These are phyloP conservation scores for Wallemia ichthyophaga DNA, from an alignment of 1,284 basidiomycete species.

Conservation along the genomic window DNA sequence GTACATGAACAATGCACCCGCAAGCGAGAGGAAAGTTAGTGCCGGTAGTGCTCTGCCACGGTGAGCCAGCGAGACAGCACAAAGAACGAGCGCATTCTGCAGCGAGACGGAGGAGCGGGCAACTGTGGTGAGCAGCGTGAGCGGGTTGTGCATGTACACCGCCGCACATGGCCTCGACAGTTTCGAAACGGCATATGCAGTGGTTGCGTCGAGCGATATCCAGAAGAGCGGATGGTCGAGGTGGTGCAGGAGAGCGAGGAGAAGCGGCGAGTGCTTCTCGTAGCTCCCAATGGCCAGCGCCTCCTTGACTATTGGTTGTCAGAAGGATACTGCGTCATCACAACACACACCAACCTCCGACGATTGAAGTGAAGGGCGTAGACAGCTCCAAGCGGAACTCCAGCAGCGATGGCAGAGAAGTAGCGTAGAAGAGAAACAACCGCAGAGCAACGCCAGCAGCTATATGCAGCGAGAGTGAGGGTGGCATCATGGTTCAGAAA, in stretches of 20 bases:
- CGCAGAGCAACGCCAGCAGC: constrained; percentile 9
- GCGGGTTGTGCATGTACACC: neutral
- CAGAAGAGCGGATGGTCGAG: neutral
- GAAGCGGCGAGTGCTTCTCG: too few species aligned
- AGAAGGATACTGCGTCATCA: too few species aligned
- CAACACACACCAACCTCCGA: constrained; percentile 2
- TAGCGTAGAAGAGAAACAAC: constrained; percentile 12
- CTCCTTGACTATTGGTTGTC: too few species aligned
- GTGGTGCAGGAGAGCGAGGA: neutral
- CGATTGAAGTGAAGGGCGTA: constrained; percentile 49
- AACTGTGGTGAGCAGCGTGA: neutral
- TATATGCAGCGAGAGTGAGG: neutral
- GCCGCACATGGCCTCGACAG: constrained; percentile 1
- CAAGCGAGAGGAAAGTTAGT: constrained; percentile 33
- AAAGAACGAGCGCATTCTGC: neutral
- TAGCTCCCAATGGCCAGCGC: too few species aligned
- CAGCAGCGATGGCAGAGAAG: constrained; percentile 12
- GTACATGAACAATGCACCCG: constrained; percentile 38
- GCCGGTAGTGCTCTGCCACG: constrained; percentile 20
- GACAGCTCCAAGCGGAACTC: constrained; percentile 33
- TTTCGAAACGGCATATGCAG: constrained; percentile 4
- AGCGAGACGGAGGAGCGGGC: neutral
- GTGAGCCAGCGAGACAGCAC: neutral
- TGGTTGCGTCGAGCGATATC: constrained; percentile 29
- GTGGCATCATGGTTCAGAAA: neutral